Percentiles rank a stretch among this genome's conserved stretches.
phyloP scores from a whole-genome alignment of 768 basidiomycete genomes.

The Suillus paluster region DNA sequence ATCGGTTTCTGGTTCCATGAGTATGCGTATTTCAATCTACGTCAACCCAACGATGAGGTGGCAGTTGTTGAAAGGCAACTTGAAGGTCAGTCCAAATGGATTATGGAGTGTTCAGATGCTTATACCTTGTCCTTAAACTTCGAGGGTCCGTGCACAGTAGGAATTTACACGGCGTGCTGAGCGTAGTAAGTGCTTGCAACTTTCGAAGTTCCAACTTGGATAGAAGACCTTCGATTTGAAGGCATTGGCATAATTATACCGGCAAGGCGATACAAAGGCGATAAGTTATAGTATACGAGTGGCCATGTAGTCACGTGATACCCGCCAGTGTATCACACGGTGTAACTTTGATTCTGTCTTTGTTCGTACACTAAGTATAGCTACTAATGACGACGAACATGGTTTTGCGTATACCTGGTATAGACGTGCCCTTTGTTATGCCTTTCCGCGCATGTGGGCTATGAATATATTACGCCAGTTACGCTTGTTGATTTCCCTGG shows the following conservation, averaged over 20 bases:
- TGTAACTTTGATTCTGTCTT: no score
- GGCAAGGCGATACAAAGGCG: not conserved
- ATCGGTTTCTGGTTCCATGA: conserved; percentile 6
- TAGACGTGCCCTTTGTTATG: conserved; percentile 98
- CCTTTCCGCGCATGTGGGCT: conserved; percentile 93
- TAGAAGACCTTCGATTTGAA: not conserved
- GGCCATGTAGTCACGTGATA: no score
- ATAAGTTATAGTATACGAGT: no score
- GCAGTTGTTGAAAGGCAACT: not conserved
- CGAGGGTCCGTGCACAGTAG: not conserved
- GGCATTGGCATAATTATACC: not conserved
- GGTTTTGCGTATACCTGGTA: conserved; percentile 94
- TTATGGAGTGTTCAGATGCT: not conserved
- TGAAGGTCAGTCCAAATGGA: not conserved
- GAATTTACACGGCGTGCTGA: not conserved
- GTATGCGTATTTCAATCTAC: conserved; percentile 1
- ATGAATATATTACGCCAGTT: conserved; percentile 6
- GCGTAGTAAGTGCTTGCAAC: not conserved
- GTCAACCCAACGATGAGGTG: not conserved
- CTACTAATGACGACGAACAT: conserved; percentile 63
- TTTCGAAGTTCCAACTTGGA: not conserved
- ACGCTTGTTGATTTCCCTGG: conserved; percentile 39
- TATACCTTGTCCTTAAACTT: not conserved
- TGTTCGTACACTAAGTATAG: no score
- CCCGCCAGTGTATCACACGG: no score